A percentile compares a stretch with the other conserved stretches of the same genome.
These are phyloP conservation scores for Mucor circinelloides DNA, from an alignment of 371 early-diverging fungal species.

Conservation along the genomic window DNA sequence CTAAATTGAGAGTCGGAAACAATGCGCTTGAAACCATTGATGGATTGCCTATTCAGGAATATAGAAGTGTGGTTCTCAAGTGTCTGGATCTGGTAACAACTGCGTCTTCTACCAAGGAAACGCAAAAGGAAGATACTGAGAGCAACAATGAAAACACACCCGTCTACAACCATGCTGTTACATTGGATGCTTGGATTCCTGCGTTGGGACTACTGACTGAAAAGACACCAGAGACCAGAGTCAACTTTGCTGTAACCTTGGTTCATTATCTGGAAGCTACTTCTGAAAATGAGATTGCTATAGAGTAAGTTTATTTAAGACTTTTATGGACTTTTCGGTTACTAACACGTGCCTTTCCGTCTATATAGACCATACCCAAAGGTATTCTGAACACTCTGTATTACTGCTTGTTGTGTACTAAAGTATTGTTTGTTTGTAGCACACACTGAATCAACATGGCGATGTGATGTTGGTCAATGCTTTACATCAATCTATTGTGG, in stretches of 20 bases:
- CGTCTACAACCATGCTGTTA: constrained; percentile 17
- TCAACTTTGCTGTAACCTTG: constrained; percentile 35
- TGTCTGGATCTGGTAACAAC: constrained; percentile 37
- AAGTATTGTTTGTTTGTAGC: constrained; percentile 6
- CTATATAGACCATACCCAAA: constrained; percentile 33
- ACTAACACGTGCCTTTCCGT: constrained; percentile 4
- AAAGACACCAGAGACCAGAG: constrained; percentile 31
- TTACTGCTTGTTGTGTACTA: background rate
- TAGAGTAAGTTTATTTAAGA: constrained; percentile 28
- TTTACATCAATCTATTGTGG: constrained; percentile 57
- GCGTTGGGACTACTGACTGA: constrained; percentile 43
- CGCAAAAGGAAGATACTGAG: constrained; percentile 16
- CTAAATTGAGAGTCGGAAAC: constrained; percentile 56
- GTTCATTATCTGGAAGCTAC: constrained; percentile 40
- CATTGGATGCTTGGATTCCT: constrained; percentile 43
- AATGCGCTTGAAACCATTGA: constrained; percentile 40
- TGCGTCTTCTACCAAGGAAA: constrained; percentile 2
- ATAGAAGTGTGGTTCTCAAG: constrained; percentile 46
- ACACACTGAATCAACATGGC: constrained; percentile 36
- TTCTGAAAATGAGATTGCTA: constrained; percentile 30
- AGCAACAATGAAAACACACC: constrained; percentile 11
- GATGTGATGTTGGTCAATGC: constrained; percentile 56
- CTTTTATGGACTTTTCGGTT: background rate
- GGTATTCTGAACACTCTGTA: constrained; percentile 1
- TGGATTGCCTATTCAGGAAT: constrained; percentile 43